A percentile compares a stretch with the other conserved stretches of the same genome.
Evolutionary conservation across 768 basidiomycete species (phyloP).

Genomic region (Suillus fuscotomentosus): DNA sequence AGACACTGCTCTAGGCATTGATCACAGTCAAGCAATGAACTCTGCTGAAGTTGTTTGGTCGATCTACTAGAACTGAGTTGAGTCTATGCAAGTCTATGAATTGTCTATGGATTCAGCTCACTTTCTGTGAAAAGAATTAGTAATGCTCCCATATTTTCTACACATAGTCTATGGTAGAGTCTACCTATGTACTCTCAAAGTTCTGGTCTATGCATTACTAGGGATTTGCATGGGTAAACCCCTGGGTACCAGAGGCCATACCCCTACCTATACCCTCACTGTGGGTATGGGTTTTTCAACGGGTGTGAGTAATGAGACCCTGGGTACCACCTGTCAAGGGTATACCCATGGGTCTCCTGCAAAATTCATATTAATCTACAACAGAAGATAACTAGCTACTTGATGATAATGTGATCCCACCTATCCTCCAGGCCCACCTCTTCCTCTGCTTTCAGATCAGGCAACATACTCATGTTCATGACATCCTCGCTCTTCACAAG

Average conservation of each 20-base stretch:
- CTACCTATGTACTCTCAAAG: background rate
- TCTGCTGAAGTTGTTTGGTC: background rate
- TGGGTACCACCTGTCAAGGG: background rate
- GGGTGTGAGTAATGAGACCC: background rate
- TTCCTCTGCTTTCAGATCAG: slow-evolving; percentile 7
- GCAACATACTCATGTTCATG: background rate
- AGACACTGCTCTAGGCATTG: background rate
- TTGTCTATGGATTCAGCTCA: background rate
- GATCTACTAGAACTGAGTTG: background rate
- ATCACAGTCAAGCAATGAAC: background rate
- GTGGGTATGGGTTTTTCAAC: background rate
- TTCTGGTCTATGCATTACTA: too few relatives aligned
- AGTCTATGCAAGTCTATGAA: background rate
- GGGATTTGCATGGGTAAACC: slow-evolving; percentile 7
- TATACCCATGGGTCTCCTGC: background rate
- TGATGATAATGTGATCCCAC: slow-evolving; percentile 10
- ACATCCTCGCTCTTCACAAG: slow-evolving; percentile 26
- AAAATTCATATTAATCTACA: too few relatives aligned
- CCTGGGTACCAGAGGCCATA: background rate
- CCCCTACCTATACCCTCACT: background rate
- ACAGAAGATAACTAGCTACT: background rate
- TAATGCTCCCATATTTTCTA: too few relatives aligned
- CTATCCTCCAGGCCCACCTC: slow-evolving; percentile 8
- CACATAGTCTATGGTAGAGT: background rate
- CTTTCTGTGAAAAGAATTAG: background rate